Evolutionary conservation across 495 filamentous ascomycete species (phyloP).

Genomic region (Choiromyces venosus): DNA sequence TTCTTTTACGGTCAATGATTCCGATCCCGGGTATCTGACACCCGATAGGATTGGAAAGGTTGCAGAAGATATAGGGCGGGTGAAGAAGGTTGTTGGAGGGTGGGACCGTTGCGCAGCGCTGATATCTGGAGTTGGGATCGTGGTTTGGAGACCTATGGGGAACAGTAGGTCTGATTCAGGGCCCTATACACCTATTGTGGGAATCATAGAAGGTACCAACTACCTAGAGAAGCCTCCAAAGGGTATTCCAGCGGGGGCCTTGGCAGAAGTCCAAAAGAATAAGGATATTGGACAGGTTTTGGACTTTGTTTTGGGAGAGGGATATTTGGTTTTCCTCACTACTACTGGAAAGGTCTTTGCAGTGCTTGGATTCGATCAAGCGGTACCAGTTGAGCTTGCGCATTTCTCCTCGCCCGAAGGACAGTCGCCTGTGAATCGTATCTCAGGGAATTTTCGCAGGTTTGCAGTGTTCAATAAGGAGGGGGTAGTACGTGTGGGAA

Average conservation of each 20-base stretch:
- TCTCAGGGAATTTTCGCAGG: slow-evolving; percentile 31
- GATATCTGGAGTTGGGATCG: slow-evolving; percentile 29
- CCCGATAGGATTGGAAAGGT: slow-evolving; percentile 13
- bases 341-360: slow-evolving; percentile 37
- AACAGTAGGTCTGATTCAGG: slow-evolving; percentile 2
- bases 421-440: slow-evolving; percentile 17
- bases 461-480: slow-evolving; percentile 40
- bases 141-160: slow-evolving; percentile 21
- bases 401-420: slow-evolving; percentile 33
- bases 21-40: slow-evolving; percentile 4
- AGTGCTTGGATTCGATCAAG: slow-evolving; percentile 14
- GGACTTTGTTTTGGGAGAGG: slow-evolving; percentile 37
- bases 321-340: slow-evolving; percentile 36
- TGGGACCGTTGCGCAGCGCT: slow-evolving; percentile 36
- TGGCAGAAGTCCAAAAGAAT: not conserved
- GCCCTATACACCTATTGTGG: not conserved
- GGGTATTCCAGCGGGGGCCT: not conserved
- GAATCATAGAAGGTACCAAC: not conserved
- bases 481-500: slow-evolving; percentile 32
- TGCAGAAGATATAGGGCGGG: slow-evolving; percentile 7
- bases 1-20: not conserved
- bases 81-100: slow-evolving; percentile 36
- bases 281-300: slow-evolving; percentile 11
- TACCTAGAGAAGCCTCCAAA: not conserved
- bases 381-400: slow-evolving; percentile 23